Evolutionary conservation across 208 protist species (phyloP), one percentile per base, ranked within the genome.

Genomic region (Crithidia expoeki): DNA sequence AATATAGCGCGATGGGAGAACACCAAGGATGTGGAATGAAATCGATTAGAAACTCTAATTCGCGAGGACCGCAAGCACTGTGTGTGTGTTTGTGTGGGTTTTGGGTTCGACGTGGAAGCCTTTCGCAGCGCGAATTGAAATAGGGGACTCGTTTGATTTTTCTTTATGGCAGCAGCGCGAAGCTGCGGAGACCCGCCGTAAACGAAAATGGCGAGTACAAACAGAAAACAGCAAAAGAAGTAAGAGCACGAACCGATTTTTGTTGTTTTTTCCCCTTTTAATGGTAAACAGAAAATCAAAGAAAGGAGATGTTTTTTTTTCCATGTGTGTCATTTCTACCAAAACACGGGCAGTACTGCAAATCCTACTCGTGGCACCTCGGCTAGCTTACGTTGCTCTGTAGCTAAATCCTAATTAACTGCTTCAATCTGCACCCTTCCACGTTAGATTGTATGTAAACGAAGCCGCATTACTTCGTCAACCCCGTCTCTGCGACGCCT

Each of bases 191-290:
- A 17, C 47, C 42, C 25, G 60, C 21, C 58, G 42, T 52, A 55
- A 62, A 62, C 4, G 32, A 46, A 55, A 42, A 21, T 3, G 55
- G 55, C 56, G 32, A 66, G 27, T 38, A 52, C 21, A 46, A 51
- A 30, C 21, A 56, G 28, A 16, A 51, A 14, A 68, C 27, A 63
- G 34, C 1, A 33, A 10, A 25, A 49, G 56, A 32, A 47, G 9
- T 3, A 59, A 56, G 61, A 53, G 23, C n/a, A 9, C 21, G 28
- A 61, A 38, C 32, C 27, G 36, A 47, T 47, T 47, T 46, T 49
- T 49, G 17, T 61, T 49, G 1, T 30, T 49, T 49, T 10, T 3
- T n/a, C n/a, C n/a, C n/a, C n/a, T n/a, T n/a, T n/a, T n/a, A n/a
- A n/a, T n/a, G 17, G 19, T 11, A 44, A 23, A 61, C 34, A 27